Evolutionary conservation across 164 flowering plant species (phyloP).

Genomic region (Hamamelis virginiana): DNA sequence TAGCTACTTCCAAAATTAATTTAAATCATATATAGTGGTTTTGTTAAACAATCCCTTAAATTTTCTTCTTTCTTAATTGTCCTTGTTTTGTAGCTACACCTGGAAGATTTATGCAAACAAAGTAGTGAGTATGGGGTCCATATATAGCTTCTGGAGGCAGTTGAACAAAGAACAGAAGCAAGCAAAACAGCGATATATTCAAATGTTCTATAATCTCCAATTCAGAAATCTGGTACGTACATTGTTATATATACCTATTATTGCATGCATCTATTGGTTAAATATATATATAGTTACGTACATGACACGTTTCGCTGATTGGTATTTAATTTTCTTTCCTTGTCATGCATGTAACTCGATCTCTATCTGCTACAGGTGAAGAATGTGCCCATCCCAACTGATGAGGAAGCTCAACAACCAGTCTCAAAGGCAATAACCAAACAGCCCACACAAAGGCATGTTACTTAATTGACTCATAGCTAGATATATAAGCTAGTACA

Average conservation of each 20-base stretch:
- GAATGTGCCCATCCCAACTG: constrained; percentile 22
- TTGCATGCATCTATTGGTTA: too few relatives aligned
- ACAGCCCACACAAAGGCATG: constrained; percentile 17
- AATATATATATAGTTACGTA: too few relatives aligned
- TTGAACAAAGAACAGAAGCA: constrained; percentile 66
- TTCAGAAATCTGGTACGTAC: constrained; percentile 73
- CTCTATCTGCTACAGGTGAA: constrained; percentile 33
- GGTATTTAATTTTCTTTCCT: too few relatives aligned
- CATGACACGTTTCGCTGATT: too few relatives aligned
- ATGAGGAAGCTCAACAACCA: constrained; percentile 17
- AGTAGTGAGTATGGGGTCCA: constrained; percentile 83
- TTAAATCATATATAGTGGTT: too few relatives aligned
- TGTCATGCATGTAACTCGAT: too few relatives aligned
- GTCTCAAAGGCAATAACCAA: constrained; percentile 10
- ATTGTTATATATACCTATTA: too few relatives aligned
- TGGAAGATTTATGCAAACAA: constrained; percentile 96
- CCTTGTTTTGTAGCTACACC: constrained; percentile 73
- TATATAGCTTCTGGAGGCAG: constrained; percentile 84
- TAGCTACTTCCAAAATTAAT: too few relatives aligned
- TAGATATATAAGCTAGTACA: too few relatives aligned
- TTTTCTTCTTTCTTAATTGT: too few relatives aligned
- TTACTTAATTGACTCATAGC: too few relatives aligned
- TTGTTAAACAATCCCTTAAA: too few relatives aligned
- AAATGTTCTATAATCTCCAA: constrained; percentile 74
- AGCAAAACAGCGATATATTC: constrained; percentile 79